These are phyloP conservation scores for Dioszegia crocea DNA, from an alignment of 768 basidiomycete species.

Conservation along the genomic window DNA sequence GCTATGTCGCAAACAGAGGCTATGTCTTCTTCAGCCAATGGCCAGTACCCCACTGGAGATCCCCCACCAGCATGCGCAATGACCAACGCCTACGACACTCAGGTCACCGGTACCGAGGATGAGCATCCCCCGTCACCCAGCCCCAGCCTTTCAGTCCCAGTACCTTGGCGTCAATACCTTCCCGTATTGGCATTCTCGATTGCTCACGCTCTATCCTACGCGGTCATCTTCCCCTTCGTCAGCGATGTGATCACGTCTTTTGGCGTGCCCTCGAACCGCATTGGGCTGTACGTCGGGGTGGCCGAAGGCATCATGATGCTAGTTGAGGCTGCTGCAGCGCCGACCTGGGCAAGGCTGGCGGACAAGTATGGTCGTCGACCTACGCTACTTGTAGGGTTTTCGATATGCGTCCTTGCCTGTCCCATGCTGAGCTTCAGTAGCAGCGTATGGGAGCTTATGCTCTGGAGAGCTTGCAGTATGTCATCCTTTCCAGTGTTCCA, in stretches of 20 bases:
- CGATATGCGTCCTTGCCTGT: conserved; percentile 7
- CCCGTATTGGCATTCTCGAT: conserved; percentile 26
- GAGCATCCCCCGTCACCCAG: too few species aligned
- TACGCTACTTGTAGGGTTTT: conserved; percentile 23
- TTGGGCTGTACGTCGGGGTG: conserved; percentile 33
- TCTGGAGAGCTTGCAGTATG: conserved; percentile 33
- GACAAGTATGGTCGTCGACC: conserved; percentile 31
- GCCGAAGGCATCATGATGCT: conserved; percentile 37
- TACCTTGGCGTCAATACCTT: conserved; percentile 22
- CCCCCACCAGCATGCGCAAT: too few species aligned
- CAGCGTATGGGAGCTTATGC: conserved; percentile 23
- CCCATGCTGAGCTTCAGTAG: conserved; percentile 26
- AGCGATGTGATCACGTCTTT: conserved; percentile 37
- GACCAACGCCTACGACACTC: too few species aligned
- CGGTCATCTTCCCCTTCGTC: conserved; percentile 33
- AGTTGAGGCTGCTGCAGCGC: conserved; percentile 26
- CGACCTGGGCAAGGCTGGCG: conserved; percentile 30
- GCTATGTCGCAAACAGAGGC: too few species aligned
- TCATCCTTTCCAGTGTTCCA: not conserved
- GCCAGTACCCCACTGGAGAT: too few species aligned
- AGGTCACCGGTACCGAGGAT: too few species aligned
- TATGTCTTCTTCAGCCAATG: too few species aligned
- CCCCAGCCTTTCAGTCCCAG: too few species aligned
- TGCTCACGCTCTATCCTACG: conserved; percentile 26
- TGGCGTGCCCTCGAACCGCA: conserved; percentile 19